Evolutionary conservation across 2,329 filamentous ascomycete species (phyloP), one percentile per base, ranked within the genome.

Genomic region (Colletotrichum tanaceti): DNA sequence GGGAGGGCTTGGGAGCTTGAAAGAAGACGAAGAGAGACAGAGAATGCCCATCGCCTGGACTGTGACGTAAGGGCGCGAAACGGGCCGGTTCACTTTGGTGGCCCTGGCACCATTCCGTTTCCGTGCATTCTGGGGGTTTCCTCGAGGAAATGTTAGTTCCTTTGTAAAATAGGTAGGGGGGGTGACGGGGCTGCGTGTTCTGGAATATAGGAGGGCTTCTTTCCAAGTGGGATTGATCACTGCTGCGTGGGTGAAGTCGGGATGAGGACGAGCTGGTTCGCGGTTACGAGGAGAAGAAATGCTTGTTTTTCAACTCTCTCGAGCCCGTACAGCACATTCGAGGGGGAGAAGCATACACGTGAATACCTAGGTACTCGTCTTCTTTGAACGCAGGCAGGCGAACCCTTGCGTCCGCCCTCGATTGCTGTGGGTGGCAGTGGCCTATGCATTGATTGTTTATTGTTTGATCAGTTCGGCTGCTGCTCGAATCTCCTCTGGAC

Each of bases 51-150:
- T 32, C 22, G 60, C 54, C 52, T n/a, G 5, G 55, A 44, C 62
- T 11, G 58, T 63, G 49, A 63, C 63, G 63, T 63, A 44, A 63
- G 24, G 41, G 38, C 16, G 24, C 39, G 38, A 67, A 63, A 60
- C 55, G 65, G 65, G 62, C 54, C 55, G 62, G 62, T 11, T 52
- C 2, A 38, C 50, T 28, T 18, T 22, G 50, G 32, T 53, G 32
- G 46, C 16, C 60, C 61, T 13, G 24, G 14, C 38, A 16, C 14
- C 28, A 18, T 46, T 20, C 46, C 46, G 28, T 47, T 22, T 60
- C 22, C 58, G 24, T 32, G 2, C 9, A 1, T 32, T 32, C 28
- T 9, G 28, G 28, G 28, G 28, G 7, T 32, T 32, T 32, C 28
- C 28, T 32, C 9, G 1, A 7, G 28, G 7, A 7, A 0, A 32